These are phyloP conservation scores for Batkoa obscura DNA, from an alignment of 371 early-diverging fungal species.

Conservation along the genomic window DNA sequence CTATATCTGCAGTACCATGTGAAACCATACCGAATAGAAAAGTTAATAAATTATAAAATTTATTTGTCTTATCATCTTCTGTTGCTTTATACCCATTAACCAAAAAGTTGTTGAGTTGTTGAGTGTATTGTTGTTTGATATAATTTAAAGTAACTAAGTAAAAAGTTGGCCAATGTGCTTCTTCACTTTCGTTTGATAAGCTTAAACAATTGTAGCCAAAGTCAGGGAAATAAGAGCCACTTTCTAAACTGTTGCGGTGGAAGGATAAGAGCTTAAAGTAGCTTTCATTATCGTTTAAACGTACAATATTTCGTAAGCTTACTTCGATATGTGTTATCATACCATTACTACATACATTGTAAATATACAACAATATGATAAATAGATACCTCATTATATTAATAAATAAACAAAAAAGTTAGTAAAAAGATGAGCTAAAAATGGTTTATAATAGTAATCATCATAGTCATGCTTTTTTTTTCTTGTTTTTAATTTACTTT, in stretches of 20 bases:
- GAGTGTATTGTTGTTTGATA: conserved; percentile 26
- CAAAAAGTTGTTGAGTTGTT: conserved; percentile 8
- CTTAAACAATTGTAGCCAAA: conserved; percentile 43
- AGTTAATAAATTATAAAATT: conserved; percentile 31
- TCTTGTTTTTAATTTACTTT: no score
- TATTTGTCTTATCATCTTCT: neutral
- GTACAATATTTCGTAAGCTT: no score
- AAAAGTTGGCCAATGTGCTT: conserved; percentile 73
- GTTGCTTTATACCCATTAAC: no score
- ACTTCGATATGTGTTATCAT: conserved; percentile 5
- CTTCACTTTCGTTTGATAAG: conserved; percentile 5
- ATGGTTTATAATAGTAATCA: no score
- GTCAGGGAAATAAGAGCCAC: conserved; percentile 69
- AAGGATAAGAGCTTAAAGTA: no score
- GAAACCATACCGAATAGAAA: conserved; percentile 66
- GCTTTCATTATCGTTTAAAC: no score
- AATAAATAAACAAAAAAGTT: no score
- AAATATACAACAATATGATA: no score
- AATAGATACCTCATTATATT: no score
- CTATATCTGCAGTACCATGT: conserved; percentile 63
- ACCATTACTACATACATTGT: neutral
- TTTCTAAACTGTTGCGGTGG: no score
- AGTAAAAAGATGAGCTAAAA: no score
- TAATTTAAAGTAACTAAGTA: conserved; percentile 37
- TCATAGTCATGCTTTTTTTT: no score